Evolutionary conservation across 306 rosid genomes (phyloP), one percentile per base, ranked within the genome.

Genomic region (Astragalus membranaceus): DNA sequence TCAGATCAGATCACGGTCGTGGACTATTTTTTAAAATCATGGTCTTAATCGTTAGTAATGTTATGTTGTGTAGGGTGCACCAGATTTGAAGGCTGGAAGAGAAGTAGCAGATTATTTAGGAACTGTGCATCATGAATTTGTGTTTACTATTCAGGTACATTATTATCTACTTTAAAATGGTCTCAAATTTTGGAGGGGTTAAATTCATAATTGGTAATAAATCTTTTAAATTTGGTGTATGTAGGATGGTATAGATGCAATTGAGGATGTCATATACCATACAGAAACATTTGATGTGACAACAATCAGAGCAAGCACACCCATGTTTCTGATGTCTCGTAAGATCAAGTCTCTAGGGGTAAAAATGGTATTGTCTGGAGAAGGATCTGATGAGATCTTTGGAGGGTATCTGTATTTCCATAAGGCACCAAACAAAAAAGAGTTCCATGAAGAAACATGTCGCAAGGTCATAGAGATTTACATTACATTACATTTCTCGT

Each of bases 321-420:
- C 99, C 3, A 95, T 95, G 99, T 95, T 91, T 77, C 91, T 95
- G 1, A 89, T 95, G 99, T 83, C 99, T 4, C 76, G 96, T 39
- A 95, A 95, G 85, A 95, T 95, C 10, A 89, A 95, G 76, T 89
- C 99, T 0, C 75, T 89, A 1, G 99, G 99, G 47, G 99, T 95
- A 36, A 95, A 95, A 77, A 75, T 78, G 99, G 97, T 95, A 26
- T 81, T 95, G 44, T 91, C 99, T 54, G 99, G 99, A 42, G 99
- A 95, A 86, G 99, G 99, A 1, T 85, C 99, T 8, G 99, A 95
- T 79, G 97, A 95, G 73, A 83, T 95, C 39, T 95, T 95, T 67
- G 99, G 97, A 4, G 99, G 99, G 58, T 95, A 95, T 50, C 49
- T 95, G 44, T 95, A 95, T 85, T 95, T 91, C 91, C 99, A 95